Evolutionary conservation across 257 asterid species (phyloP).

Genomic region (Solanum clarkiae): DNA sequence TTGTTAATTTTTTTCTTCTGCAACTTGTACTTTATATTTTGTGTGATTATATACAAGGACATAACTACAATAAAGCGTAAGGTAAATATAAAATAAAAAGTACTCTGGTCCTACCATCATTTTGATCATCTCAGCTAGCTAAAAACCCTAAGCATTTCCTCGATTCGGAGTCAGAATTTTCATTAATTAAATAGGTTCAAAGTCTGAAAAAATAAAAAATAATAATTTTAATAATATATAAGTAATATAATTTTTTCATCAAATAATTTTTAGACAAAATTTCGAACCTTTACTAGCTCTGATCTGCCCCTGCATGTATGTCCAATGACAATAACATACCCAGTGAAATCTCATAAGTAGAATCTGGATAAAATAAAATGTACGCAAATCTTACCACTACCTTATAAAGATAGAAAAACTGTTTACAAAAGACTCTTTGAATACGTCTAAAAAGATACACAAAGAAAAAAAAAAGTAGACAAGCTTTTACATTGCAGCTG

Average conservation of each 20-base stretch:
- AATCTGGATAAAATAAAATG: no score
- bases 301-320: background rate
- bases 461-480: background rate
- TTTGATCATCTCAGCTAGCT: background rate
- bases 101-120: background rate
- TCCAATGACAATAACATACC: rapidly evolving
- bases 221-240: background rate
- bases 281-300: background rate
- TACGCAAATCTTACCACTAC: no score
- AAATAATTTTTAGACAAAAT: no score
- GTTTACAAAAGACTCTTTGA: rapidly evolving
- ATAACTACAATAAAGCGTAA: background rate
- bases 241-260: no score
- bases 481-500: background rate
- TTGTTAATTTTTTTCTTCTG: background rate
- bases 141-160: background rate
- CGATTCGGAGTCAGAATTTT: background rate
- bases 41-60: background rate
- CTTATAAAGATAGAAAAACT: no score
- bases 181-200: background rate
- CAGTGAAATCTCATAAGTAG: no score
- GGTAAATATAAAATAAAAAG: background rate
- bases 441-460: no score
- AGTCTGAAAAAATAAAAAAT: background rate
- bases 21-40: background rate